Base-by-base conservation (phyloP, 352 stramenopile species). In the Phytophthora sansomeana region DNA sequence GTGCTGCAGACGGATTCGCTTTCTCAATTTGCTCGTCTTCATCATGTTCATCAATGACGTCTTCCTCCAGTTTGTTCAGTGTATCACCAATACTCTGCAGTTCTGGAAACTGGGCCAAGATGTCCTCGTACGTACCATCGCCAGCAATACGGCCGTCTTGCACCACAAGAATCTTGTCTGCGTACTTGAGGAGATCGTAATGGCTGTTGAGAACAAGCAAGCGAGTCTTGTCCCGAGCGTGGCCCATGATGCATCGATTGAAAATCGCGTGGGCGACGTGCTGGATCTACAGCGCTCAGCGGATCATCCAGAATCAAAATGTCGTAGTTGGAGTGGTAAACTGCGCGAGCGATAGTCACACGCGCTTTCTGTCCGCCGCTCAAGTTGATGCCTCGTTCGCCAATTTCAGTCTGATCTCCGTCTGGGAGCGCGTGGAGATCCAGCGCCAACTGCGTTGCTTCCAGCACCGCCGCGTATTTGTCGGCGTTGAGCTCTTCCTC, bases 301-400 rank as follows among this genome's bases (percentile, higher is more conserved):
- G 72, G 70, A 35, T 84, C 74, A 16, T 84, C 76, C 35, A 82
- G 44, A 39, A 84, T 61, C 68, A 94, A 92, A 16, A 83, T 63
- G 26, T 74, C 74, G 30, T 66, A 81, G 48, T 90, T 66, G 3
- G 56, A 63, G 96, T 42, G 74, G 72, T 98, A 98, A 30, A 98
- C 78, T 9, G 85, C 89, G 14, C 95, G 66, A n/a, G 95, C 95
- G 7, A 98, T 77, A 2, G 77, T 76, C 13, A 98, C 80, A 17
- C 92, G 77, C 8, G 75, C 76, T 69, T 98, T 98, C 70, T 99
- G 95, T 1, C 96, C 96, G 14, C 96, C 96, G 13, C 75, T 96
- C 2, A 99, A 62, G 42, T 97, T 99, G 29, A 99, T 93, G 0
- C 97, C 97, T 44, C 94, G 94, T 73, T 98, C 96, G 6, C 95